A percentile compares a stretch with the other conserved stretches of the same genome.
These are phyloP conservation scores for Royoungia palumana DNA, from an alignment of 768 basidiomycete species.

Conservation along the genomic window DNA sequence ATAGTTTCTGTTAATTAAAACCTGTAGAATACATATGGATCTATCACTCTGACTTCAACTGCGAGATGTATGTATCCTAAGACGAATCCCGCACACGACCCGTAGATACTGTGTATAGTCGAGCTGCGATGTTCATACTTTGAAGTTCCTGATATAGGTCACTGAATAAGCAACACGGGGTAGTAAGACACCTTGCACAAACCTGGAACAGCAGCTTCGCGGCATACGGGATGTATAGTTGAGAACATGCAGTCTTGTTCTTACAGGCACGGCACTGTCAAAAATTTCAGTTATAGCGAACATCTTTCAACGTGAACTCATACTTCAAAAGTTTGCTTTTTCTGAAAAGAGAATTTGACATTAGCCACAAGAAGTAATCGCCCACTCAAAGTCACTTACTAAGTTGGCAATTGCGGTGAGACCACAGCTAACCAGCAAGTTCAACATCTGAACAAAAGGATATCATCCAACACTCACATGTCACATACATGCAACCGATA, in stretches of 20 bases:
- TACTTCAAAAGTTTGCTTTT: constrained; percentile 97
- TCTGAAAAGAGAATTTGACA: constrained; percentile 38
- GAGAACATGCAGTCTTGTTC: constrained; percentile 93
- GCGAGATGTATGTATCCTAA: constrained; percentile 3
- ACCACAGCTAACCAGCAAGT: constrained; percentile 62
- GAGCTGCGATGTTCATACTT: constrained; percentile 92
- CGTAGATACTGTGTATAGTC: constrained; percentile 82
- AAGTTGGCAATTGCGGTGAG: constrained; percentile 96
- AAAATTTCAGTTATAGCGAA: constrained; percentile 3
- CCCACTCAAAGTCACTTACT: constrained; percentile 42
- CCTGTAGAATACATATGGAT: constrained; percentile 37
- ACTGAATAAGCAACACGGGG: neutral
- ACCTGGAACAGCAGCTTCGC: constrained; percentile 96
- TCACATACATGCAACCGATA: constrained; percentile 96
- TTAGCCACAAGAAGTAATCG: constrained; percentile 8
- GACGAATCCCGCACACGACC: constrained; percentile 71
- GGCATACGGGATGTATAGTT: constrained; percentile 92
- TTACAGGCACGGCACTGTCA: constrained; percentile 87
- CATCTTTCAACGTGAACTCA: constrained; percentile 3
- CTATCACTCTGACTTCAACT: neutral
- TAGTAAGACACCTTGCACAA: constrained; percentile 16
- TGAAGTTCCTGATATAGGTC: constrained; percentile 66
- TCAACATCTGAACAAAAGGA: constrained; percentile 4
- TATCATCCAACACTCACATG: constrained; percentile 56
- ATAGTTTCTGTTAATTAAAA: constrained; percentile 18